phyloP scores from a whole-genome alignment of 1,284 basidiomycete genomes.

The Kwoniella shivajii region DNA sequence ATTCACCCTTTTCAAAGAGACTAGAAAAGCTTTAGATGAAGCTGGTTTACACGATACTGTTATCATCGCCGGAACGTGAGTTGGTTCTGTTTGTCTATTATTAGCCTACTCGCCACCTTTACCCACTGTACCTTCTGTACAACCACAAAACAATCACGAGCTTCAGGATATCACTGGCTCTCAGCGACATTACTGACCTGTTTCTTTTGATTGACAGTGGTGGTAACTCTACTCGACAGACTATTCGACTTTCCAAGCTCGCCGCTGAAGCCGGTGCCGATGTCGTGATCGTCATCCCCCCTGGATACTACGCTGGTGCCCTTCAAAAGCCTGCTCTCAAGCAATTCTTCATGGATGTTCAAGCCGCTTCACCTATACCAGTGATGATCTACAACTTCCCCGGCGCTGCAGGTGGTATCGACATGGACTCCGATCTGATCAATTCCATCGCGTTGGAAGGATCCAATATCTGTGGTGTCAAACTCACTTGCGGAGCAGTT shows the following conservation, averaged over 20 bases:
- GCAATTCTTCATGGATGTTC: conserved; percentile 74
- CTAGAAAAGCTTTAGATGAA: conserved; percentile 70
- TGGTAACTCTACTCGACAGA: conserved; percentile 76
- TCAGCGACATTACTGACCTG: too few species aligned
- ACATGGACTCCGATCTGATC: conserved; percentile 82
- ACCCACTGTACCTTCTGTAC: too few species aligned
- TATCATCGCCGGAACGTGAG: conserved; percentile 73
- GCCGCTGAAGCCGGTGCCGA: conserved; percentile 82
- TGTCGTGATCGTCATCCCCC: conserved; percentile 76
- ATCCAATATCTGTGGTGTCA: conserved; percentile 69
- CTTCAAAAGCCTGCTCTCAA: conserved; percentile 70
- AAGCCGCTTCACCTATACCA: conserved; percentile 76
- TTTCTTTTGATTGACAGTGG: conserved; percentile 58
- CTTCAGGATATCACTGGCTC: too few species aligned
- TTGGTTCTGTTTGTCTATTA: conserved; percentile 10
- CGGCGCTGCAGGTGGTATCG: conserved; percentile 77
- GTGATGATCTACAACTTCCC: conserved; percentile 91
- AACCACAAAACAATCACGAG: too few species aligned
- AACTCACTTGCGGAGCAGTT: conserved; percentile 86
- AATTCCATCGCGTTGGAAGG: conserved; percentile 68
- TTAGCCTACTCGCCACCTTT: neutral
- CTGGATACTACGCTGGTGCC: conserved; percentile 81
- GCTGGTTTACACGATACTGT: conserved; percentile 66
- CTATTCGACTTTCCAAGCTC: conserved; percentile 69
- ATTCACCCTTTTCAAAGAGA: conserved; percentile 65